Conservation (phyloP, 495 filamentous ascomycete genomes). For the Evansstolkia leycettana region DNA sequence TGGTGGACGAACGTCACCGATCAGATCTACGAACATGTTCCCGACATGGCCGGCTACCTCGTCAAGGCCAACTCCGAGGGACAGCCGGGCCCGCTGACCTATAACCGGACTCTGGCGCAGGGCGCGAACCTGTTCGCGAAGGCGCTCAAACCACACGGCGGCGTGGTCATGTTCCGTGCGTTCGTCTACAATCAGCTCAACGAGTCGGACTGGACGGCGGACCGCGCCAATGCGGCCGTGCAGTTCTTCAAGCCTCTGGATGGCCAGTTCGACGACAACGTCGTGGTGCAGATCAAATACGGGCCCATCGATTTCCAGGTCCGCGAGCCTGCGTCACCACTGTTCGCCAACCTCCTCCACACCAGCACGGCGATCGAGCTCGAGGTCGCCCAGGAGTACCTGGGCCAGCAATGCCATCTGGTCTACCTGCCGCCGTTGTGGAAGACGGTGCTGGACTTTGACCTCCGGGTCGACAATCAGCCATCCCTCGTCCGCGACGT, state of each 20-base stretch:
- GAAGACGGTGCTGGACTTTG: slow-evolving; percentile 55
- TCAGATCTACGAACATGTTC: slow-evolving; percentile 45
- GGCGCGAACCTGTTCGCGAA: slow-evolving; percentile 60
- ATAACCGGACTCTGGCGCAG: slow-evolving; percentile 56
- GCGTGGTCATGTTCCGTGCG: slow-evolving; percentile 59
- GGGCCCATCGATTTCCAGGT: slow-evolving; percentile 70
- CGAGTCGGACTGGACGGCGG: slow-evolving; percentile 47
- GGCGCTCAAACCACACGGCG: slow-evolving; percentile 47
- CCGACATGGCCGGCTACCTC: slow-evolving; percentile 57
- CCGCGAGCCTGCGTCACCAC: slow-evolving; percentile 54
- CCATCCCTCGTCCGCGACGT: slow-evolving; percentile 44
- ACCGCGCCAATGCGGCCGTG: slow-evolving; percentile 58
- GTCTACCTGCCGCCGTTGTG: slow-evolving; percentile 56
- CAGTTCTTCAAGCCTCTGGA: slow-evolving; percentile 56
- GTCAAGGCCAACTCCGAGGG: slow-evolving; percentile 68
- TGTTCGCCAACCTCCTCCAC: slow-evolving; percentile 50
- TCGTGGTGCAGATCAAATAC: slow-evolving; percentile 62
- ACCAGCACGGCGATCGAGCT: slow-evolving; percentile 53
- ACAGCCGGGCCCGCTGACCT: slow-evolving; percentile 56
- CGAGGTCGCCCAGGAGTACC: slow-evolving; percentile 56
- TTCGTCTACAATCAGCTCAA: slow-evolving; percentile 59
- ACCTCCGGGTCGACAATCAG: slow-evolving; percentile 46
- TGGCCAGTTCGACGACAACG: slow-evolving; percentile 54
- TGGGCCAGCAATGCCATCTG: slow-evolving; percentile 58
- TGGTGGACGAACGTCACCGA: slow-evolving; percentile 52